Evolutionary conservation across 352 stramenopile species (phyloP).

Genomic region (Peronospora farinosa): DNA sequence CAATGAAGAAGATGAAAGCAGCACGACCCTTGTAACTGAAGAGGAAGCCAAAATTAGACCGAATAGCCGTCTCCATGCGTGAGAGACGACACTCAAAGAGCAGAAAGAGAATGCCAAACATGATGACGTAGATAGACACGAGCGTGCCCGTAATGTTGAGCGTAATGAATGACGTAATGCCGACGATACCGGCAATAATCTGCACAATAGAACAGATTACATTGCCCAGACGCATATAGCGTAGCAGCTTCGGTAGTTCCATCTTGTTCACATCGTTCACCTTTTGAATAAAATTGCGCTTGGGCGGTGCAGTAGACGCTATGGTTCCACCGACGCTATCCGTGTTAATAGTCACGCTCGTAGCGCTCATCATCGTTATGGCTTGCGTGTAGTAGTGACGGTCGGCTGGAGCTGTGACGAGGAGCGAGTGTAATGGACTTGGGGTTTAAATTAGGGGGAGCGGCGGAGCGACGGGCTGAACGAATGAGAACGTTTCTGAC

Average conservation of each 20-base stretch:
- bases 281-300: conserved; percentile 69
- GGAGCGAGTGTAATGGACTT: too few species aligned
- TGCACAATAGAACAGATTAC: conserved; percentile 78
- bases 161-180: conserved; percentile 84
- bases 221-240: conserved; percentile 83
- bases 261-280: conserved; percentile 88
- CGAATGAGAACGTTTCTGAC: too few species aligned
- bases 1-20: conserved; percentile 87
- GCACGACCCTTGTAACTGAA: conserved; percentile 85
- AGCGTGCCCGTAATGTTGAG: conserved; percentile 86
- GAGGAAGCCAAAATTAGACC: conserved; percentile 81
- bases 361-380: conserved; percentile 57
- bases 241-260: conserved; percentile 82
- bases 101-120: conserved; percentile 82
- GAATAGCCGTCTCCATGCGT: conserved; percentile 78
- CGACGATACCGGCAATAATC: conserved; percentile 74
- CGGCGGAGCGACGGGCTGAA: background rate
- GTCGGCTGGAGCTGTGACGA: too few species aligned
- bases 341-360: conserved; percentile 73
- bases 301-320: conserved; percentile 40
- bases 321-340: conserved; percentile 61
- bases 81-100: conserved; percentile 85
- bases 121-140: conserved; percentile 87
- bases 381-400: conserved; percentile 1
- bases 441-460: too few species aligned